Percentiles rank a stretch among this genome's conserved stretches.
Conservation (phyloP, 2,329 filamentous ascomycete species). For the Amauroascus verrucosus region DNA sequence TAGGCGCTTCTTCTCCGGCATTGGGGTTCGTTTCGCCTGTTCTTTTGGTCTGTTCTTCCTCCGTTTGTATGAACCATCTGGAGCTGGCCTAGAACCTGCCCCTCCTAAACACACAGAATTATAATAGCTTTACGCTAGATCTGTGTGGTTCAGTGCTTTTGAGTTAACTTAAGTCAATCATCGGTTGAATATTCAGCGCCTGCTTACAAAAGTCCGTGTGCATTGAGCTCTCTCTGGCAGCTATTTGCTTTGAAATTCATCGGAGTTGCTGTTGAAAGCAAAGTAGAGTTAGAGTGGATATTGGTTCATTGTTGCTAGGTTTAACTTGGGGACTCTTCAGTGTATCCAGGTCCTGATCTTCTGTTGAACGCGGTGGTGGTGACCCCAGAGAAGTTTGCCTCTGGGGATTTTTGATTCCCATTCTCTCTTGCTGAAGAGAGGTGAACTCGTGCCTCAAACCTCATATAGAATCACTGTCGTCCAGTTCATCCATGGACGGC, state of each 20-base stretch:
- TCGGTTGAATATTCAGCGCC: not conserved
- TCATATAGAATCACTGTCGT: not conserved
- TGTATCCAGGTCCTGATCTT: not conserved
- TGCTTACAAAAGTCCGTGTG: not conserved
- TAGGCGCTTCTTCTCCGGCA: no score
- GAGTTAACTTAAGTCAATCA: not conserved
- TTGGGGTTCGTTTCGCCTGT: no score
- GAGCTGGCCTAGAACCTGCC: no score
- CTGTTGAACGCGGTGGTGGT: not conserved
- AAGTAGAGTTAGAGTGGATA: not conserved
- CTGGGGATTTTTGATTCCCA: not conserved
- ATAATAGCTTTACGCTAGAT: not conserved
- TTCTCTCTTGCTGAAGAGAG: not conserved
- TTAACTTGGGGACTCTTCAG: not conserved
- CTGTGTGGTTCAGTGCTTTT: not conserved
- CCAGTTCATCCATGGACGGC: constrained; percentile 31
- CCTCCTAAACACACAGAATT: no score
- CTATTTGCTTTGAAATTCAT: not conserved
- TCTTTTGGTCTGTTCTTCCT: no score
- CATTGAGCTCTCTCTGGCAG: not conserved
- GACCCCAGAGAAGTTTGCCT: not conserved
- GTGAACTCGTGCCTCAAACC: not conserved
- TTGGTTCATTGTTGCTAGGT: not conserved
- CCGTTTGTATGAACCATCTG: no score
- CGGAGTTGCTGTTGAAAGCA: not conserved